Conservation (phyloP, 495 filamentous ascomycete genomes). For the Articulospora tetracladia region DNA sequence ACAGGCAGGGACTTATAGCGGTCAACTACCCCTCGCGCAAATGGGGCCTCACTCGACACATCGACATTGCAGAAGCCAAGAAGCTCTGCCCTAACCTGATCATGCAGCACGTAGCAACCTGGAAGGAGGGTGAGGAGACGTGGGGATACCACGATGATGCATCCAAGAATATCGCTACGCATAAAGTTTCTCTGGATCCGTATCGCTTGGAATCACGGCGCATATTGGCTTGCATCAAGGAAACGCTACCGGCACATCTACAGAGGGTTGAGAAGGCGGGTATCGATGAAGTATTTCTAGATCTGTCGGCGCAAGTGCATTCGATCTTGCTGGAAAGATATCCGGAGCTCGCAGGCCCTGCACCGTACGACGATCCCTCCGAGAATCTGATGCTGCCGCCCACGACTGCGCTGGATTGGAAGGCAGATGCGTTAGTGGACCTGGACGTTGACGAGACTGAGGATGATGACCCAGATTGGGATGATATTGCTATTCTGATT, state of each 20-base stretch:
- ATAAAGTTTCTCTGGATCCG: slow-evolving; percentile 92
- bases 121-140: slow-evolving; percentile 82
- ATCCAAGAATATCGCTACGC: slow-evolving; percentile 67
- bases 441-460: slow-evolving; percentile 68
- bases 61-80: slow-evolving; percentile 76
- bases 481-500: slow-evolving; percentile 83
- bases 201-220: slow-evolving; percentile 82
- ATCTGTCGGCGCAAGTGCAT: slow-evolving; percentile 81
- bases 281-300: slow-evolving; percentile 88
- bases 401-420: slow-evolving; percentile 75
- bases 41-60: slow-evolving; percentile 72
- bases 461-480: slow-evolving; percentile 88
- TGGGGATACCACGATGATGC: slow-evolving; percentile 92
- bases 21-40: slow-evolving; percentile 90
- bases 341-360: slow-evolving; percentile 61
- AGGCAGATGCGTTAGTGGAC: slow-evolving; percentile 73
- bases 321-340: slow-evolving; percentile 71
- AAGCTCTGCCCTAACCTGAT: slow-evolving; percentile 83
- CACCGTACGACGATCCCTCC: slow-evolving; percentile 67
- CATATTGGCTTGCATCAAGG: slow-evolving; percentile 81
- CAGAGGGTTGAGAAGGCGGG: slow-evolving; percentile 87
- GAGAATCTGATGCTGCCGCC: slow-evolving; percentile 71
- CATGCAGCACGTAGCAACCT: slow-evolving; percentile 91
- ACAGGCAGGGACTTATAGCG: slow-evolving; percentile 76
- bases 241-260: slow-evolving; percentile 54